Evolutionary conservation across 129 eudicot species (phyloP).

Genomic region (Gnaphalium uliginosum): DNA sequence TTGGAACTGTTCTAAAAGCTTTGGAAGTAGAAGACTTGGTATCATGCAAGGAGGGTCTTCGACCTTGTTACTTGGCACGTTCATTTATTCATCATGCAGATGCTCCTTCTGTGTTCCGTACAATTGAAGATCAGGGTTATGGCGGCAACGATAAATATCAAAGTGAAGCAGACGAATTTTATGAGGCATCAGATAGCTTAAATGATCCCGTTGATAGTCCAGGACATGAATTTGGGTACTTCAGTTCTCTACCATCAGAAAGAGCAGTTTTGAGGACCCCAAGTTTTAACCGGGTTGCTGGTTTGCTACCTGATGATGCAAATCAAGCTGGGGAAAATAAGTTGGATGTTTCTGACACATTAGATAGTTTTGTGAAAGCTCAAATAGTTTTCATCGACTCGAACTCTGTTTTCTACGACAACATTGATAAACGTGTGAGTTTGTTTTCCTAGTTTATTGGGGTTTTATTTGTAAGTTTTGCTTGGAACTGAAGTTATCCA

Average conservation of each 20-base stretch:
- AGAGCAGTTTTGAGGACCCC: conserved; percentile 57
- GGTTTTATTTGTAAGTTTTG: conserved; percentile 2
- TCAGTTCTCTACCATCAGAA: conserved; percentile 36
- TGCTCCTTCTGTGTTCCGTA: conserved; percentile 48
- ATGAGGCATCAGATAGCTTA: conserved; percentile 79
- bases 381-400: conserved; percentile 77
- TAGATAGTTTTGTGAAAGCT: conserved; percentile 95
- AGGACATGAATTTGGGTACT: conserved; percentile 36
- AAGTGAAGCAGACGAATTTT: conserved; percentile 88
- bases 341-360: conserved; percentile 49
- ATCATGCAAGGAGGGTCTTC: conserved; percentile 48
- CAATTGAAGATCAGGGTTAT: conserved; percentile 33
- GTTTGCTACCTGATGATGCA: conserved; percentile 62
- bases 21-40: conserved; percentile 92
- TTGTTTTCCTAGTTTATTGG: conserved; percentile 15
- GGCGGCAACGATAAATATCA: conserved; percentile 36
- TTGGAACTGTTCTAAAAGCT: conserved; percentile 87
- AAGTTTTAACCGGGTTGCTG: conserved; percentile 64
- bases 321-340: conserved; percentile 44
- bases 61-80: conserved; percentile 67
- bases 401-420: conserved; percentile 61
- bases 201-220: conserved; percentile 61
- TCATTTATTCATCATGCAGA: conserved; percentile 71
- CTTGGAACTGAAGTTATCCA: conserved; percentile 24
- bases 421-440: conserved; percentile 68